Evolutionary conservation across 257 asterid species (phyloP), one percentile per base, ranked within the genome.

Genomic region (Ilex aquifolium): DNA sequence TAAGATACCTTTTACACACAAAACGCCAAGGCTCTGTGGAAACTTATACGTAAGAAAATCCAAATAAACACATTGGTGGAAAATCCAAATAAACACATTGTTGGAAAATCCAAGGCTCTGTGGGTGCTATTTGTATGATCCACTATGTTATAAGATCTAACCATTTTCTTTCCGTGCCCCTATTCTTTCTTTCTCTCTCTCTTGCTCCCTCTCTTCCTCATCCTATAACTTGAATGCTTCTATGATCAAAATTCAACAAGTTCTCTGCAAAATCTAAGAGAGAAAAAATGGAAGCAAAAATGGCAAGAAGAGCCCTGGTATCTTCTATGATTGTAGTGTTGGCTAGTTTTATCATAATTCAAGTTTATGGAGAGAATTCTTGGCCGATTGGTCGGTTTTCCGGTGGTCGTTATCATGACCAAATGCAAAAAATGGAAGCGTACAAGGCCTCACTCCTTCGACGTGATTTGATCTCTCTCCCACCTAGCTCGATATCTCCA

Each of bases 291-390:
- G n/a, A n/a, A n/a, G n/a, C n/a, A n/a, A n/a, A n/a, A n/a, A n/a
- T n/a, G n/a, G n/a, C n/a, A n/a, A n/a, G n/a, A n/a, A n/a, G n/a
- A n/a, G n/a, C n/a, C n/a, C n/a, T n/a, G n/a, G n/a, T n/a, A n/a
- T n/a, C n/a, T n/a, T n/a, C n/a, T n/a, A n/a, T n/a, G n/a, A n/a
- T n/a, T n/a, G n/a, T n/a, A n/a, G n/a, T n/a, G n/a, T n/a, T n/a
- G n/a, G n/a, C n/a, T n/a, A n/a, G n/a, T n/a, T n/a, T n/a, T n/a
- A n/a, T n/a, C n/a, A n/a, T n/a, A n/a, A n/a, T n/a, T n/a, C n/a
- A n/a, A n/a, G n/a, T n/a, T n/a, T n/a, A n/a, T 62, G 83, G 77
- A 56, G 36, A 40, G 48, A 57, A 9, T 40, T 53, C 57, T 66
- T 57, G 46, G 16, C 21, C 68, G 46, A 46, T 16, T 17, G 53